Percentiles rank a stretch among this genome's conserved stretches.
phyloP scores from a whole-genome alignment of 1,284 basidiomycete species.

The Pisolithus thermaeus region DNA sequence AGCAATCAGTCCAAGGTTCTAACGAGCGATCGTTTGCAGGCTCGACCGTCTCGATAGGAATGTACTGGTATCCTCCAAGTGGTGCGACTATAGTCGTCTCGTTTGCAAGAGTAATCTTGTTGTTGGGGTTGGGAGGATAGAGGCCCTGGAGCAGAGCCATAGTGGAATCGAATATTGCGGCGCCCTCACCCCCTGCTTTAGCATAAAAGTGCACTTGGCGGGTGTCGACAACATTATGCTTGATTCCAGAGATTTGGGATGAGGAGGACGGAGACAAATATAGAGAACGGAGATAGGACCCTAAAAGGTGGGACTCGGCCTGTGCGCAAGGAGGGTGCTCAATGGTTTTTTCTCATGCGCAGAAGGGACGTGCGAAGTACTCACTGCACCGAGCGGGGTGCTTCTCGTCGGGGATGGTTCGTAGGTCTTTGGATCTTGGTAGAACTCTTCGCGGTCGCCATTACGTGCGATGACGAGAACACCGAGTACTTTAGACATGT shows the following conservation, averaged over 20 bases:
- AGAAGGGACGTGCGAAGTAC: constrained; percentile 8
- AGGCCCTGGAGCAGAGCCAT: constrained; percentile 28
- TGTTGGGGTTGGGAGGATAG: constrained; percentile 27
- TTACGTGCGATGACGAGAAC: constrained; percentile 75
- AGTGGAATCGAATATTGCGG: constrained; percentile 35
- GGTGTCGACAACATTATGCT: constrained; percentile 28
- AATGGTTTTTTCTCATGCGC: not conserved
- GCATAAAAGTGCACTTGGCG: constrained; percentile 36
- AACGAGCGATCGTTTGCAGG: constrained; percentile 27
- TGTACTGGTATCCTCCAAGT: constrained; percentile 34
- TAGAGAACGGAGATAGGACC: constrained; percentile 33
- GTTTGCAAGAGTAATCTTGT: constrained; percentile 36
- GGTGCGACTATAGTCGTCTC: constrained; percentile 35
- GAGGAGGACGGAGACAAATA: constrained; percentile 36
- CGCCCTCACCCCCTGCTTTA: constrained; percentile 45
- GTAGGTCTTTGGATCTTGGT: constrained; percentile 66
- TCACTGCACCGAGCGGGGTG: constrained; percentile 73
- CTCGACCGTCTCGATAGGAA: constrained; percentile 13
- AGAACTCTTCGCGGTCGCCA: constrained; percentile 66
- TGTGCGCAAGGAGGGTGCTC: constrained; percentile 20
- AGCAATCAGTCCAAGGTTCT: constrained; percentile 39
- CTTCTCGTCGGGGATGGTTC: constrained; percentile 59
- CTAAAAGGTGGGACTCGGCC: constrained; percentile 60
- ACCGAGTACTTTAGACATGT: constrained; percentile 64
- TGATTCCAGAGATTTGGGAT: constrained; percentile 33